Conservation (phyloP, 2,329 filamentous ascomycete genomes). For the Fulvia fulva region DNA sequence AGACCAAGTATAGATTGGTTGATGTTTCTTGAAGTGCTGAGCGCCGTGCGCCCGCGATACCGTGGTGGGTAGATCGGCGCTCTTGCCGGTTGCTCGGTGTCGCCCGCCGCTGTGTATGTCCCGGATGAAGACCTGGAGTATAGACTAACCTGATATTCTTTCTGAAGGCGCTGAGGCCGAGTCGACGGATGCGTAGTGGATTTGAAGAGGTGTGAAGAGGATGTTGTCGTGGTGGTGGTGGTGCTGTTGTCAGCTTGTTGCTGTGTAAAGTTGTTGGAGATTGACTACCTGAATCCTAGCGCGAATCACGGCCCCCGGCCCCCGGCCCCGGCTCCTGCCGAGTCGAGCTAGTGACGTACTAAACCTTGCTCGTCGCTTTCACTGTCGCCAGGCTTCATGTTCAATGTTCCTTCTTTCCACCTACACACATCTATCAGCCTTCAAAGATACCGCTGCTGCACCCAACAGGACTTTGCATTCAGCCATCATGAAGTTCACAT, state of each 20-base stretch:
- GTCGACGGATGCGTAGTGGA: background rate
- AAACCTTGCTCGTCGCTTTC: background rate
- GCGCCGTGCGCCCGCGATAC: background rate
- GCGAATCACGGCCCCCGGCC: no score
- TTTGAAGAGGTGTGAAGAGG: background rate
- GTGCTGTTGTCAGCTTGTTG: no score
- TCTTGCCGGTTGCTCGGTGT: background rate
- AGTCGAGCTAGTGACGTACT: background rate
- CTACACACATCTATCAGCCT: background rate
- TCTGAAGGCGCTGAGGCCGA: background rate
- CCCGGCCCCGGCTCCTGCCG: background rate
- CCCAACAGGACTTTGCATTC: background rate
- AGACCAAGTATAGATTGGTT: background rate
- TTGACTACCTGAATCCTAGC: no score
- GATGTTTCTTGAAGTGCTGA: background rate
- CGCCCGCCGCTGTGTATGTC: background rate
- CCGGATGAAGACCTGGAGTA: background rate
- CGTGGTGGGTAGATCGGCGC: background rate
- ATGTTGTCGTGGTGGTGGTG: no score
- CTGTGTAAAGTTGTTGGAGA: no score
- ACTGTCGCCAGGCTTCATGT: background rate
- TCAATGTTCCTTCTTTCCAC: constrained; percentile 2
- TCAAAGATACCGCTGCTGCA: background rate
- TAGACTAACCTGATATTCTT: background rate
- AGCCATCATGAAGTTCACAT: constrained; percentile 28